Evolutionary conservation across 2,329 filamentous ascomycete species (phyloP), one percentile per base, ranked within the genome.

Genomic region (Colletotrichum costaricense): DNA sequence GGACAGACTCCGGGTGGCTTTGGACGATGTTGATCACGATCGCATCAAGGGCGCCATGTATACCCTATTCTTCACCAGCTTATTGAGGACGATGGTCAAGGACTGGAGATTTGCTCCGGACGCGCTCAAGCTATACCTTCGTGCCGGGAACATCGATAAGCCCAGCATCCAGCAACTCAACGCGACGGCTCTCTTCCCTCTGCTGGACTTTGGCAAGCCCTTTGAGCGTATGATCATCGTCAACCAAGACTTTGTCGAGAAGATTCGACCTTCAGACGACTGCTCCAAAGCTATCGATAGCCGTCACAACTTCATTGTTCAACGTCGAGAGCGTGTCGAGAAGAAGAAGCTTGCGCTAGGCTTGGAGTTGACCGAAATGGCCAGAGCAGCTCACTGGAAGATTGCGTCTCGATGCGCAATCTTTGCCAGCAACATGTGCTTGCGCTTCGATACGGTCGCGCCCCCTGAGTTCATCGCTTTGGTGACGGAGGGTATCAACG

Each of bases 51-150:
- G 97, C 42, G 94, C 93, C 46, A 91, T 99, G 86, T 98, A 97
- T 81, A 95, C 95, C 0, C 84, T 99, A 33, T 86, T 98, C 22
- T 97, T 96, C 78, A 95, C 96, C 12, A 97, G 94, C 74, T 86
- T 99, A 46, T 89, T 95, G 6, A 97, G 95, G 84, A 97, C 96
- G 0, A 90, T 97, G 58, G 91, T 95, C 59, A 93, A 94, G 67
- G 95, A 99, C 81, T 99, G 97, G 97, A 93, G 95, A 52, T 98
- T 95, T 82, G 95, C 97, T 0, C 97, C 97, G 1, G 90, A 93
- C n/a, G 86, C 98, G 62, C 94, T 99, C 85, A 92, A 93, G 66
- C 88, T 97, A 9, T 99, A 97, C 83, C 97, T 99, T 75, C 91
- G 94, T 78, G 95, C 97, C 3, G 95, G 94, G 22, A 92, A 92